Percentiles rank a stretch among this genome's conserved stretches.
phyloP scores from a whole-genome alignment of 164 flowering plant genomes.

The Taxillus chinensis region DNA sequence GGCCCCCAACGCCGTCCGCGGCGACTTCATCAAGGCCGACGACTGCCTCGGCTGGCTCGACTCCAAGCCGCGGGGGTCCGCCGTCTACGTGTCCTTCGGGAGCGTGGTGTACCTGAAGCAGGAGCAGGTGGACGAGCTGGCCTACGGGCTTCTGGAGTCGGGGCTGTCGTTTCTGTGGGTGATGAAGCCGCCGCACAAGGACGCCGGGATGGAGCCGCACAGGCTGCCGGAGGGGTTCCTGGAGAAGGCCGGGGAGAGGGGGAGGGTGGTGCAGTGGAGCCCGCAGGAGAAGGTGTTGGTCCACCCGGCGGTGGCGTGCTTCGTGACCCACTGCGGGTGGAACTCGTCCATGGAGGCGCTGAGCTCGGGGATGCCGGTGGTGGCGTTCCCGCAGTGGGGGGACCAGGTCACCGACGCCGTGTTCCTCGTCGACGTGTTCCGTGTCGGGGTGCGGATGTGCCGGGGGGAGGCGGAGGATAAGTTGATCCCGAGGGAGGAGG shows the following conservation, averaged over 20 bases:
- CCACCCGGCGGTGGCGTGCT: slow-evolving; percentile 55
- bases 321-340: slow-evolving; percentile 82
- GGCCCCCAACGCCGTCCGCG: slow-evolving; percentile 11
- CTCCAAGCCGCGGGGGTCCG: slow-evolving; percentile 31
- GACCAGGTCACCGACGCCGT: slow-evolving; percentile 65
- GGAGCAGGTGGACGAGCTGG: slow-evolving; percentile 57
- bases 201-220: background rate
- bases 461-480: slow-evolving; percentile 29
- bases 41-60: slow-evolving; percentile 51
- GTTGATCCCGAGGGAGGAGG: slow-evolving; percentile 37
- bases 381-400: slow-evolving; percentile 59
- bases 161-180: slow-evolving; percentile 23
- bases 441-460: slow-evolving; percentile 38
- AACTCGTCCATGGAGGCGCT: slow-evolving; percentile 61
- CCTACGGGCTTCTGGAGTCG: slow-evolving; percentile 28
- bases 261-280: slow-evolving; percentile 55
- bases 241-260: slow-evolving; percentile 37
- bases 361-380: slow-evolving; percentile 44
- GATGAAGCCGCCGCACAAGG: slow-evolving; percentile 23
- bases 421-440: slow-evolving; percentile 47
- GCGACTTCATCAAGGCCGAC: slow-evolving; percentile 37
- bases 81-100: slow-evolving; percentile 63
- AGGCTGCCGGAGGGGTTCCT: slow-evolving; percentile 43
- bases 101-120: slow-evolving; percentile 30
- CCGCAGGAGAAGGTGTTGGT: slow-evolving; percentile 54